A percentile compares a stretch with the other conserved stretches of the same genome.
phyloP scores from a whole-genome alignment of 2,329 filamentous ascomycete species.

The Clarireedia paspali region DNA sequence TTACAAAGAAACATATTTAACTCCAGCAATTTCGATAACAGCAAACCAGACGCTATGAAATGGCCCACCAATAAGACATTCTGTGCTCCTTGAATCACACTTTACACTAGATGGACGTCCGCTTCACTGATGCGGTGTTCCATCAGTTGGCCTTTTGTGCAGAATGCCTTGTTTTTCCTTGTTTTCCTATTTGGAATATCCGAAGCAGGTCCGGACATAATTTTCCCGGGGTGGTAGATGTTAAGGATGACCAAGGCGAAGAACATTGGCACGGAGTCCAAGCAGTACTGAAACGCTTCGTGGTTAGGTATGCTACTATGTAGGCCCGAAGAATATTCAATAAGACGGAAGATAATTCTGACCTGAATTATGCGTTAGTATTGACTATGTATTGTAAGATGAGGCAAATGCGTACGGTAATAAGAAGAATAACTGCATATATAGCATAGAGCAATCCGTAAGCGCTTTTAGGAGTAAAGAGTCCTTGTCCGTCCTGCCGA shows the following conservation, averaged over 20 bases:
- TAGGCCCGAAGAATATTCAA: conserved; percentile 43
- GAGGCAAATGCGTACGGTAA: conserved; percentile 13
- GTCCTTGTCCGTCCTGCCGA: background rate
- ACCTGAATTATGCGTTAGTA: conserved; percentile 28
- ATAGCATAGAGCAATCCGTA: conserved; percentile 13
- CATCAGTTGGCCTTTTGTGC: background rate
- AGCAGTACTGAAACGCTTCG: conserved; percentile 43
- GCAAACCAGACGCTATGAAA: background rate
- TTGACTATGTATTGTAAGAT: background rate
- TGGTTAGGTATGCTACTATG: conserved; percentile 39
- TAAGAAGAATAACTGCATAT: conserved; percentile 16
- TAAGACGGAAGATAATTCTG: conserved; percentile 52
- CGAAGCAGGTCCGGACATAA: conserved; percentile 10
- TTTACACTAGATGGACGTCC: background rate
- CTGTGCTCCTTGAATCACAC: background rate
- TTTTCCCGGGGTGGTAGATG: conserved; percentile 12
- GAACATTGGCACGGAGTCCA: conserved; percentile 47
- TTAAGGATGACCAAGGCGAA: conserved; percentile 15
- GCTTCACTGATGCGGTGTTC: background rate
- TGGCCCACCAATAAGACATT: background rate
- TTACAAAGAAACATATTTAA: no score
- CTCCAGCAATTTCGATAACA: no score
- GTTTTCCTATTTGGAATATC: conserved; percentile 9
- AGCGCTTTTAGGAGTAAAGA: background rate
- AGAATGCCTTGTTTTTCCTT: background rate